Evolutionary conservation across 192 early-diverging fungal genomes (phyloP), one percentile per base, ranked within the genome.

Genomic region (Cladochytrium replicatum): DNA sequence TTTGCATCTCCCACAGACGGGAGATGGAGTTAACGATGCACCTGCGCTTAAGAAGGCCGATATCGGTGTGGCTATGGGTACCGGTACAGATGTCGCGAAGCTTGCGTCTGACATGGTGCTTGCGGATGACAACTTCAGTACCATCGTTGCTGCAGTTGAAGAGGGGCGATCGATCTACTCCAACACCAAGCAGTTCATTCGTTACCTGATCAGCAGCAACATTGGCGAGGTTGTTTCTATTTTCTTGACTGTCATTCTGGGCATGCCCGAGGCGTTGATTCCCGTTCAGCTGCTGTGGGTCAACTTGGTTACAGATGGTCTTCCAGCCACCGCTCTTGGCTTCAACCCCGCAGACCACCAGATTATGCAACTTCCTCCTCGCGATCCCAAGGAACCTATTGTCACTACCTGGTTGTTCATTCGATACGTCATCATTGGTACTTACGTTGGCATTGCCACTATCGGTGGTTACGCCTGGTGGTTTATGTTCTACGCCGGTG

Each of bases 121-220:
- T 25, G 87, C 91, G 4, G 92, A 99, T 68, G 89, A 97, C 70
- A 97, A 99, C 83, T 99, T 99, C 80, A 82, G 91, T 23, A 97
- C 93, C 27, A 97, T 99, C 41, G 91, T 92, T 54, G 80, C 80
- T 52, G 96, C 96, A 8, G 94, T 99, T 6, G 89, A 93, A 54
- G 93, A 99, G 68, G 96, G 96, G 43, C 85, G 96, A 32, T 76
- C 79, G 43, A 97, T 99, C 62, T 99, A 95, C 80, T 88, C 89
- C 67, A 99, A 99, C 72, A 97, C 93, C 26, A 97, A 96, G 78
- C 92, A 97, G 71, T 97, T 99, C 41, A 96, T 97, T 66, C 87
- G 92, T 25, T 97, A 99, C 63, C 69, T 99, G 51, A 96, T 99
- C 52, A 88, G 85, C 40, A 91, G 88, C 42, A 99, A 99, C 75